These are phyloP conservation scores for Calonectria pseudoreteaudii DNA, from an alignment of 2,329 filamentous ascomycete species.

Conservation along the genomic window DNA sequence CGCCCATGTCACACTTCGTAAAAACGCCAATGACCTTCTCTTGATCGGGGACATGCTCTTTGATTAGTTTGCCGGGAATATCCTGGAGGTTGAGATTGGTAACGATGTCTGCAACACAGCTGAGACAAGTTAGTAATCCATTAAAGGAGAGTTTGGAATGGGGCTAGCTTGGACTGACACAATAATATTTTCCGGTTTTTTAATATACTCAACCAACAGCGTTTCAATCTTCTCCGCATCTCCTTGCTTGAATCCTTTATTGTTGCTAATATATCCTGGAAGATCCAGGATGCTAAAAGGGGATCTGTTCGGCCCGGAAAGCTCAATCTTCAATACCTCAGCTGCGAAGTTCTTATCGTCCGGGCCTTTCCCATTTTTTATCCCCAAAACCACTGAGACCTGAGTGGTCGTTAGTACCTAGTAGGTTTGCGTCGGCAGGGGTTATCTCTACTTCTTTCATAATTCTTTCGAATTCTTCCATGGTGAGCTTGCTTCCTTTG, in stretches of 20 bases:
- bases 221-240: constrained; percentile 45
- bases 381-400: constrained; percentile 47
- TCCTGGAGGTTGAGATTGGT: constrained; percentile 47
- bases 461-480: constrained; percentile 44
- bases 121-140: constrained; percentile 22
- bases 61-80: constrained; percentile 43
- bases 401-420: constrained; percentile 15
- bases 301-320: constrained; percentile 50
- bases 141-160: not conserved
- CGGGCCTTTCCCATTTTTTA: constrained; percentile 35
- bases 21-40: constrained; percentile 51
- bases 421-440: not conserved
- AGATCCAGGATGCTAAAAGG: constrained; percentile 54
- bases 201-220: constrained; percentile 52
- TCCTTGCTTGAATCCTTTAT: constrained; percentile 39
- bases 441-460: constrained; percentile 45
- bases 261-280: constrained; percentile 47
- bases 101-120: constrained; percentile 49
- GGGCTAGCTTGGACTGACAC: constrained; percentile 44
- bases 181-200: constrained; percentile 50
- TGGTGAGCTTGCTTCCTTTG: constrained; percentile 39
- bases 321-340: constrained; percentile 52
- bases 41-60: constrained; percentile 38
- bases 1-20: constrained; percentile 51
- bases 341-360: constrained; percentile 50